phyloP scores from a whole-genome alignment of 331 rosid genomes.

The Ulmus americana region DNA sequence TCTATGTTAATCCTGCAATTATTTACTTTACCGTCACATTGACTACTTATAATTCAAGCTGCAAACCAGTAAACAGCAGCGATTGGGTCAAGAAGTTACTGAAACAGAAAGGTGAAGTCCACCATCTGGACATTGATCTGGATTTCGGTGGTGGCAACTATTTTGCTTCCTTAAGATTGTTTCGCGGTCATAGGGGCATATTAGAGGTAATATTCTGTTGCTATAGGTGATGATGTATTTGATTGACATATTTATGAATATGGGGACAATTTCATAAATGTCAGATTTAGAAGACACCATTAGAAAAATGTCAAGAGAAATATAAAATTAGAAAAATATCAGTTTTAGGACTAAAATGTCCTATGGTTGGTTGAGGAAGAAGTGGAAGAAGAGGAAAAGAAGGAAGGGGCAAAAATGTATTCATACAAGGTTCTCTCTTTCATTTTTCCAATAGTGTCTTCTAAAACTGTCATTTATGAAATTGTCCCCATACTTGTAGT shows the following conservation, averaged over 20 bases:
- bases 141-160: slow-evolving; percentile 66
- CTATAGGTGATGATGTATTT: slow-evolving; percentile 13
- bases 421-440: no score
- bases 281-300: no score
- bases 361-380: no score
- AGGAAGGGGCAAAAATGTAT: no score
- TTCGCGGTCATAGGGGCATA: slow-evolving; percentile 67
- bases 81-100: slow-evolving; percentile 72
- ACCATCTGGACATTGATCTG: slow-evolving; percentile 59
- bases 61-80: slow-evolving; percentile 68
- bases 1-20: slow-evolving; percentile 70
- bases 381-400: no score
- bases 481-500: neutral
- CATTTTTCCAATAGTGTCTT: no score
- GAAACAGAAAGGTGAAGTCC: slow-evolving; percentile 61
- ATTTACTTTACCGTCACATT: slow-evolving; percentile 64
- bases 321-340: no score
- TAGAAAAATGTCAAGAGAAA: no score
- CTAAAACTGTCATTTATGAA: no score
- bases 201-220: slow-evolving; percentile 58
- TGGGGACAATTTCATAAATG: no score
- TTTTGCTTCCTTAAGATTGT: slow-evolving; percentile 69
- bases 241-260: neutral
- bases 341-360: no score
- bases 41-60: slow-evolving; percentile 44